Evolutionary conservation across 2,329 filamentous ascomycete genomes (phyloP).

Genomic region (Pyrenochaeta sp.): DNA sequence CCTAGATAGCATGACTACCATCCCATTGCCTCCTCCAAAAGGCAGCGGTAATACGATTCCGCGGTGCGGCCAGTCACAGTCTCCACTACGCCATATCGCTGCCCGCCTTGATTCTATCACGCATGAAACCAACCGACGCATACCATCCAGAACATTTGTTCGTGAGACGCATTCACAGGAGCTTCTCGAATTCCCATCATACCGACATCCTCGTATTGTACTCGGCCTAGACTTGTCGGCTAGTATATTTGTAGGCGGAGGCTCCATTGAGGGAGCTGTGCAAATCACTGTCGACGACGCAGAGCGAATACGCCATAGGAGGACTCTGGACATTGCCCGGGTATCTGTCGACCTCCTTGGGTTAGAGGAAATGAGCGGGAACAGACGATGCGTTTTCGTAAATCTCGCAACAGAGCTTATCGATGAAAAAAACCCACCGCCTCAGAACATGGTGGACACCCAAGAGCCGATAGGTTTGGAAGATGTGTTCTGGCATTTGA

Average conservation of each 20-base stretch:
- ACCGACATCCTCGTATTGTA: slow-evolving; percentile 59
- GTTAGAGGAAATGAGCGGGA: slow-evolving; percentile 59
- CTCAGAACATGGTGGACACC: slow-evolving; percentile 59
- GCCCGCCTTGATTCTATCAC: slow-evolving; percentile 53
- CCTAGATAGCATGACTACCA: slow-evolving; percentile 22
- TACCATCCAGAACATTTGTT: slow-evolving; percentile 60
- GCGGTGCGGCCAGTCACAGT: slow-evolving; percentile 56
- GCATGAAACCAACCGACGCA: slow-evolving; percentile 53
- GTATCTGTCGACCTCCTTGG: slow-evolving; percentile 63
- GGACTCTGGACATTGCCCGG: slow-evolving; percentile 57
- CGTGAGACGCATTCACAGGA: slow-evolving; percentile 57
- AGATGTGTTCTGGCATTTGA: slow-evolving; percentile 59
- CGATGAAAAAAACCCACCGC: slow-evolving; percentile 60
- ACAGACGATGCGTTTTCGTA: slow-evolving; percentile 59
- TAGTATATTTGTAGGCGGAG: slow-evolving; percentile 64
- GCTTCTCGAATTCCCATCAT: slow-evolving; percentile 59
- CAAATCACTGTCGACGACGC: slow-evolving; percentile 59
- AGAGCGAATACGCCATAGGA: slow-evolving; percentile 54
- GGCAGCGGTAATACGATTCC: slow-evolving; percentile 51
- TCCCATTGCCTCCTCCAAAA: slow-evolving; percentile 35
- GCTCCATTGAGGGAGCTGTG: slow-evolving; percentile 61
- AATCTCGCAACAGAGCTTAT: slow-evolving; percentile 62
- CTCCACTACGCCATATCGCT: slow-evolving; percentile 58
- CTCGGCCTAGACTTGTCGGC: slow-evolving; percentile 60
- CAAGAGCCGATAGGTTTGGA: slow-evolving; percentile 47